Evolutionary conservation across 352 stramenopile genomes (phyloP), one percentile per base, ranked within the genome.

Genomic region (Globisporangium splendens): DNA sequence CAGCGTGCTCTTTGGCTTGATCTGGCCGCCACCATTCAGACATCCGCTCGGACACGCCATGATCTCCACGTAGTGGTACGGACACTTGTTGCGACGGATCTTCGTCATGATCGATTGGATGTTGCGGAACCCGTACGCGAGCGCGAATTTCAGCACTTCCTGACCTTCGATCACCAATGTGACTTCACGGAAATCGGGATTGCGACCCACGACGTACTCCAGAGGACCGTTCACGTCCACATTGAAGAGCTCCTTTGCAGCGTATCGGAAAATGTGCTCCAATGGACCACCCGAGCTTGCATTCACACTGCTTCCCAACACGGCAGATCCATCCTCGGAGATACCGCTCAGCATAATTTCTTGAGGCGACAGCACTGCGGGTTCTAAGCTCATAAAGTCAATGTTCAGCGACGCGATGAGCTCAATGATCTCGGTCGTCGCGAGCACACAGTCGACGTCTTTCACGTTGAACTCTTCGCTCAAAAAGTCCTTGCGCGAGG

Each of bases 21-120:
- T 91, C 73, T 98, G 95, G 14, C 96, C 97, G 39, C 97, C 97
- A 54, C 97, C 97, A 68, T 99, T 99, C 41, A 98, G 68, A 63
- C 97, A 99, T 8, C 97, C 97, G 51, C 89, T 95, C n/a, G 96
- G 96, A 63, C 97, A 99, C 48, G 97, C 97, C 96, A 99, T 99
- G 61, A 98, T 93, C 78, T 99, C 97, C 12, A 99, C 90, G 73
- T 98, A 99, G 73, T 99, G 83, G 72, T 97, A 98, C 42, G 83
- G 79, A 50, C 89, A 96, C 63, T 85, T 87, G 59, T 88, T 92
- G 20, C 87, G 77, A n/a, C 91, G 88, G 63, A 97, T 89, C 71
- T 96, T 90, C 61, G 90, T 95, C 65, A 98, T 89, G 62, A 98
- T 89, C 21, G 84, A 82, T 80, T 99, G 95, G 44, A 99, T 97